phyloP scores from a whole-genome alignment of 2,329 filamentous ascomycete species.

The Xylariomycetidae sp. region DNA sequence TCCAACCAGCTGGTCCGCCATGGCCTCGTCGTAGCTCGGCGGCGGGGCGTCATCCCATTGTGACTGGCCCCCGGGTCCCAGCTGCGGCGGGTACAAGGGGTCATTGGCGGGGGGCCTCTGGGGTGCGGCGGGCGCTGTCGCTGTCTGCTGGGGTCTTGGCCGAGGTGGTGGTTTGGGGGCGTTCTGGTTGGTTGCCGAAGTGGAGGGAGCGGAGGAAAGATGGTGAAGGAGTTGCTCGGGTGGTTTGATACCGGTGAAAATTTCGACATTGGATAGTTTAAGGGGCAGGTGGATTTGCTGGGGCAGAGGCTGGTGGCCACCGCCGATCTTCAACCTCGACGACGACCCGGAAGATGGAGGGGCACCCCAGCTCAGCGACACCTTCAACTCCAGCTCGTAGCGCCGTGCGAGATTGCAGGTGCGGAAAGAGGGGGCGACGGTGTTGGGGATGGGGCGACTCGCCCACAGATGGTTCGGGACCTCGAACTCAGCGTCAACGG shows the following conservation, averaged over 20 bases:
- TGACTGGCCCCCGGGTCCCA: conserved; percentile 40
- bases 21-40: conserved; percentile 89
- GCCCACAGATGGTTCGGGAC: conserved; percentile 72
- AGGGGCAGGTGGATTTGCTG: conserved; percentile 77
- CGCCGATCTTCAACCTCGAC: conserved; percentile 5
- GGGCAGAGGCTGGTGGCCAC: conserved; percentile 38
- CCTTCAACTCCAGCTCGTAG: conserved; percentile 79
- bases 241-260: conserved; percentile 85
- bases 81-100: conserved; percentile 55
- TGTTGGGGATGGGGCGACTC: conserved; percentile 69
- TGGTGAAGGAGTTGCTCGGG: conserved; percentile 70
- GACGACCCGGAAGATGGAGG: conserved; percentile 8
- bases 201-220: no score
- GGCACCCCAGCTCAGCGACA: conserved; percentile 70
- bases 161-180: conserved; percentile 30
- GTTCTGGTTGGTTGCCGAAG: conserved; percentile 10
- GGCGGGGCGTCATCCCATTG: conserved; percentile 75
- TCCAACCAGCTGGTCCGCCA: conserved; percentile 68
- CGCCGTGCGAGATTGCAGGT: conserved; percentile 81
- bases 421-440: conserved; percentile 78
- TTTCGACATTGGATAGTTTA: conserved; percentile 65
- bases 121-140: conserved; percentile 6
- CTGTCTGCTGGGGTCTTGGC: conserved; percentile 27
- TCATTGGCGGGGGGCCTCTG: conserved; percentile 31
- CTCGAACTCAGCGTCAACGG: conserved; percentile 62